A percentile compares a stretch with the other conserved stretches of the same genome.
phyloP scores from a whole-genome alignment of 2,329 filamentous ascomycete genomes.

The Microcera coccophila region DNA sequence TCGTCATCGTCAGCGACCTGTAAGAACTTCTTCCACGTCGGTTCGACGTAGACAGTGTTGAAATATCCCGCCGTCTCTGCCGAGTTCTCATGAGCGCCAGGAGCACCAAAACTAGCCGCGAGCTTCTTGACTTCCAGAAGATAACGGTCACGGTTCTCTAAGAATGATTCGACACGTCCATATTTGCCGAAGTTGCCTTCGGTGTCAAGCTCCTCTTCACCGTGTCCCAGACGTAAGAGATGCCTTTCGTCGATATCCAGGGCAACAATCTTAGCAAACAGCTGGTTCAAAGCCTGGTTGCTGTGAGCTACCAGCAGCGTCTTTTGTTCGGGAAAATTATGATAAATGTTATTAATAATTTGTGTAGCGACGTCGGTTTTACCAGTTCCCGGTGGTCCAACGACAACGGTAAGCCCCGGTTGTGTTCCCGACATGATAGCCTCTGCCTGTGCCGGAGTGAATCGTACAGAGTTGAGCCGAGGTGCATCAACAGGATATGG shows the following conservation, averaged over 20 bases:
- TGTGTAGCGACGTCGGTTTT: conserved; percentile 99
- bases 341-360: conserved; percentile 98
- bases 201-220: conserved; percentile 87
- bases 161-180: conserved; percentile 89
- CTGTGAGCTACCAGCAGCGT: conserved; percentile 93
- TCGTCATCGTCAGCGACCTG: conserved; percentile 51
- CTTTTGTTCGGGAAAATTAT: conserved; percentile 91
- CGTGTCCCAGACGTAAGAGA: conserved; percentile 85
- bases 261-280: conserved; percentile 97
- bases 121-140: conserved; percentile 82
- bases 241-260: conserved; percentile 95
- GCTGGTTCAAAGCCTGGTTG: conserved; percentile 94
- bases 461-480: conserved; percentile 77
- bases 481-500: conserved; percentile 84
- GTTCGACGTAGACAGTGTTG: conserved; percentile 84
- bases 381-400: conserved; percentile 92
- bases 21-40: conserved; percentile 83
- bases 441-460: conserved; percentile 86
- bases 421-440: conserved; percentile 93
- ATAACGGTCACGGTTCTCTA: conserved; percentile 77
- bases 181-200: conserved; percentile 89
- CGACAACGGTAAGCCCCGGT: conserved; percentile 87
- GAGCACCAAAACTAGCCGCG: conserved; percentile 77
- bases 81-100: conserved; percentile 91
- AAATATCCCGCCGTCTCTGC: conserved; percentile 98